A percentile compares a stretch with the other conserved stretches of the same genome.
Evolutionary conservation across 2,329 filamentous ascomycete species (phyloP).

Genomic region (Aspergillus amoenus): DNA sequence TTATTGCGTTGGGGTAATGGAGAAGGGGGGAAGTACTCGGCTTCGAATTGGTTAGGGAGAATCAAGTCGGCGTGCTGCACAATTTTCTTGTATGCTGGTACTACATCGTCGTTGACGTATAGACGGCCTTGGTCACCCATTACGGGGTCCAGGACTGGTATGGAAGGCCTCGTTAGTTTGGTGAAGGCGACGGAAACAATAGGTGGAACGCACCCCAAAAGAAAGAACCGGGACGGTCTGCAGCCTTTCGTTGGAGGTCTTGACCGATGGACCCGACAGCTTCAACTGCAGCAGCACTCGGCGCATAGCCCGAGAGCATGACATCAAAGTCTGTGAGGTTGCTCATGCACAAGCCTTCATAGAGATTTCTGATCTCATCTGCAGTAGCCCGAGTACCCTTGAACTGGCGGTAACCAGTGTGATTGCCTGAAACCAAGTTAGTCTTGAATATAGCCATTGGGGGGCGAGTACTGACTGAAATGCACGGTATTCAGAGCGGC

Average conservation of each 20-base stretch:
- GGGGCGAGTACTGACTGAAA: constrained; percentile 68
- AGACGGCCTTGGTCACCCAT: constrained; percentile 95
- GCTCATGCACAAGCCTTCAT: constrained; percentile 78
- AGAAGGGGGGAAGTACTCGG: constrained; percentile 62
- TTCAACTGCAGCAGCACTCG: constrained; percentile 78
- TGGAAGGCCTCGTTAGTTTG: constrained; percentile 4
- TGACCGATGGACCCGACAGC: constrained; percentile 81
- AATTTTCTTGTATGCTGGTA: constrained; percentile 82
- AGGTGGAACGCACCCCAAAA: constrained; percentile 68
- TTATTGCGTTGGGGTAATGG: neutral
- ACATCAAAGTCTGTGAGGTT: constrained; percentile 88
- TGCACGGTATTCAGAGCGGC: constrained; percentile 94
- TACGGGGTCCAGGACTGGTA: constrained; percentile 81
- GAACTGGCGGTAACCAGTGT: constrained; percentile 87
- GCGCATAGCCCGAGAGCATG: constrained; percentile 92
- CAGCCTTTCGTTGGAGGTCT: constrained; percentile 69
- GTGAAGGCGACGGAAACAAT: neutral
- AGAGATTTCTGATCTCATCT: constrained; percentile 79
- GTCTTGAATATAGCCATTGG: neutral
- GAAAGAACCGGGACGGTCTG: constrained; percentile 68
- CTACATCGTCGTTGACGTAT: constrained; percentile 88
- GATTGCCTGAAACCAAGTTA: constrained; percentile 68
- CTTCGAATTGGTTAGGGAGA: constrained; percentile 94
- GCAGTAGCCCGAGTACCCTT: constrained; percentile 81
- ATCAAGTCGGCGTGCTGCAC: constrained; percentile 84